Evolutionary conservation across 1,284 basidiomycete species (phyloP).

Genomic region (Ganoderma lucidum): DNA sequence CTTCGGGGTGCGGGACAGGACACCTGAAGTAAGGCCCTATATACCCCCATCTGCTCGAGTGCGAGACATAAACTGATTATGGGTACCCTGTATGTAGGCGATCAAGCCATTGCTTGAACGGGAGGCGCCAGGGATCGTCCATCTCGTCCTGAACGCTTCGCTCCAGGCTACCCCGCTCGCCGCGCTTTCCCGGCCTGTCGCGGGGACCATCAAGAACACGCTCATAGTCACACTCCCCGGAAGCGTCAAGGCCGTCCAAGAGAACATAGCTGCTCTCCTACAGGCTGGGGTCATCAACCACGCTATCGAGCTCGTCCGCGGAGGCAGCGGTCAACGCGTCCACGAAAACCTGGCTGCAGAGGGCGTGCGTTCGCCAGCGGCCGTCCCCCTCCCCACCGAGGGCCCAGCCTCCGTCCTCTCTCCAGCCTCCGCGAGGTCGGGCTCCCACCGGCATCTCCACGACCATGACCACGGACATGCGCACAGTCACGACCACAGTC

Average conservation of each 20-base stretch:
- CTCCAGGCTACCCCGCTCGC: constrained; percentile 81
- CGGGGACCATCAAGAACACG: constrained; percentile 73
- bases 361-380: constrained; percentile 16
- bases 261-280: constrained; percentile 76
- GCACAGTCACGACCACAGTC: constrained; percentile 47
- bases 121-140: constrained; percentile 81
- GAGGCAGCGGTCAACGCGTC: constrained; percentile 69
- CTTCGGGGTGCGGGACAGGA: constrained; percentile 80
- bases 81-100: constrained; percentile 54
- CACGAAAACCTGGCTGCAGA: constrained; percentile 50
- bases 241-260: constrained; percentile 84
- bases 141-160: constrained; percentile 75
- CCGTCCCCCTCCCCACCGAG: constrained; percentile 38
- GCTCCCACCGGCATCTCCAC: constrained; percentile 19
- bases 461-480: constrained; percentile 29
- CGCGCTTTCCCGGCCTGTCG: constrained; percentile 82
- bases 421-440: neutral
- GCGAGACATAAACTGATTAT: neutral
- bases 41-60: neutral
- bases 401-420: constrained; percentile 37
- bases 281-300: constrained; percentile 66
- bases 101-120: constrained; percentile 76
- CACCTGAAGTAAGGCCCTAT: constrained; percentile 71
- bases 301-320: constrained; percentile 78
- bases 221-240: constrained; percentile 86